Evolutionary conservation across 2,329 filamentous ascomycete genomes (phyloP), one percentile per base, ranked within the genome.

Genomic region (Colletotrichum sp.): DNA sequence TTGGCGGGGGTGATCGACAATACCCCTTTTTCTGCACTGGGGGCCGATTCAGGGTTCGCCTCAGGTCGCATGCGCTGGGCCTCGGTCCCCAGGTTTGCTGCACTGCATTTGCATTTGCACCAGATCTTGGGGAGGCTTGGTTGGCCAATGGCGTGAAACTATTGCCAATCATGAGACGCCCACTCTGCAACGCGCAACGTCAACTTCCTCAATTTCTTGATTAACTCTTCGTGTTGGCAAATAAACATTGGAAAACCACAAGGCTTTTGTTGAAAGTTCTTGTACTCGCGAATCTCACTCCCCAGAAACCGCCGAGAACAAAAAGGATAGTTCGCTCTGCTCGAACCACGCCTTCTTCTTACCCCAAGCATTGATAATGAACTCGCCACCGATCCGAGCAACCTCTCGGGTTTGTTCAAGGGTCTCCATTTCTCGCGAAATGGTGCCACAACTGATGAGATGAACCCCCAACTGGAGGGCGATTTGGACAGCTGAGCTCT

Each of bases 1-100:
- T 51, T 51, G 29, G 66, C 55, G 66, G 66, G 64, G 66, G 36
- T 61, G 55, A 68, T 68, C 66, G 66, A 68, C 66, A 61, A 61
- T 58, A 66, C 66, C 66, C 66, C 66, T 68, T 61, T 68, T 68
- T 36, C 38, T 59, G 34, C 66, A 33, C 66, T 47, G 55, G 55
- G 66, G 66, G 31, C 16, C 18, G 54, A 12, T 61, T 61, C 34
- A 33, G 54, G 33, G 55, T 54, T 36, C 24, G 31, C 63, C 55
- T 57, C n/a, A 55, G 51, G 33, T 58, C 34, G 31, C 65, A 43
- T 67, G 27, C 66, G 43, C 43, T 51, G n/a, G 21, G 43, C 43
- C 66, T 59, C 24, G 65, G 54, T 24, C 5, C 66, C 61, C 29
- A 11, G 38, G 15, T 64, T 64, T 64, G 16, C 34, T 24, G 38